Conservation (phyloP, 2,329 filamentous ascomycete species). For the Colletotrichum spinosum region DNA sequence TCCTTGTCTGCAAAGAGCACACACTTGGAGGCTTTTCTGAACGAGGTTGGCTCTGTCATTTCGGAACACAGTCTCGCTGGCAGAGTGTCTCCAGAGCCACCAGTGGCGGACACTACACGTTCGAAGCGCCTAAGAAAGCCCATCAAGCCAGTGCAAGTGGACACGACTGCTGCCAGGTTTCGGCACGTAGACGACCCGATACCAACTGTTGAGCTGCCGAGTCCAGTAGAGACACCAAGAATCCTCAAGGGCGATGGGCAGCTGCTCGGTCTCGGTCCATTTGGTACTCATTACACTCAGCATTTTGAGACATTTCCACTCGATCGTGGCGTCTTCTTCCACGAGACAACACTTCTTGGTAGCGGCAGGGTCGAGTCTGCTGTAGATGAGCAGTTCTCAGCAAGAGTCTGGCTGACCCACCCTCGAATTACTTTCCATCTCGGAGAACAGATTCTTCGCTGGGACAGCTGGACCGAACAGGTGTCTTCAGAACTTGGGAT, state of each 20-base stretch:
- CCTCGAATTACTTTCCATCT: conserved; percentile 57
- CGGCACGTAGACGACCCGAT: conserved; percentile 65
- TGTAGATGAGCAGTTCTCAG: conserved; percentile 44
- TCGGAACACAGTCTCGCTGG: conserved; percentile 12
- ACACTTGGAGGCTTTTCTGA: conserved; percentile 22
- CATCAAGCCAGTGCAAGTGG: conserved; percentile 56
- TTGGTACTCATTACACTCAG: conserved; percentile 70
- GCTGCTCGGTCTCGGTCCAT: conserved; percentile 64
- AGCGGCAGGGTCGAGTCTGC: conserved; percentile 60
- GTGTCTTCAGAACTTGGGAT: conserved; percentile 72
- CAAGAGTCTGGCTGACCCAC: conserved; percentile 45
- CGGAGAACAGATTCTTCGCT: conserved; percentile 61
- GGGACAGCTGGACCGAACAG: conserved; percentile 68
- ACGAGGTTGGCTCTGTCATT: conserved; percentile 23
- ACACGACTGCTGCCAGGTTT: conserved; percentile 65
- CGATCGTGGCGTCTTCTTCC: conserved; percentile 67
- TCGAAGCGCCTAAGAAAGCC: conserved; percentile 55
- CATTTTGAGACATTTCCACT: conserved; percentile 74
- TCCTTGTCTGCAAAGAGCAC: conserved; percentile 36
- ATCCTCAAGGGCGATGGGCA: conserved; percentile 2
- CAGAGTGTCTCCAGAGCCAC: conserved; percentile 14
- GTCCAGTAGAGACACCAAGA: conserved; percentile 34
- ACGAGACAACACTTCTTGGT: conserved; percentile 69
- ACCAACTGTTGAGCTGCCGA: conserved; percentile 37
- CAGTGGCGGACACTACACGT: neutral